Conservation (phyloP, 1,284 basidiomycete genomes). For the Moniliophthora roreri region DNA sequence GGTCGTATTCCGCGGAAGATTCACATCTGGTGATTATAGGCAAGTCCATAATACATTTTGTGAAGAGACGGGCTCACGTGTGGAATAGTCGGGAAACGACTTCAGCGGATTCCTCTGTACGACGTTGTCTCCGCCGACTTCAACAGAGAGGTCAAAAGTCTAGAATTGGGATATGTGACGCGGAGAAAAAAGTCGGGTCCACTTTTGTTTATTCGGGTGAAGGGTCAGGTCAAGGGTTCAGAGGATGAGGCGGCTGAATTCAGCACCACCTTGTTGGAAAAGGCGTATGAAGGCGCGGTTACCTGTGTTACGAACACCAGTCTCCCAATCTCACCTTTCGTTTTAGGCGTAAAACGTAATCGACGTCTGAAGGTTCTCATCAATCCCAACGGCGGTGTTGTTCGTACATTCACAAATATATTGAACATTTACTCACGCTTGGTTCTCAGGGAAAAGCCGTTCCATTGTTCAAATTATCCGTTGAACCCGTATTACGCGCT, state of each 20-base stretch:
- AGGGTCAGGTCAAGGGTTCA: neutral
- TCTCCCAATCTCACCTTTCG: too few species aligned
- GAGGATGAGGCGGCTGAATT: neutral
- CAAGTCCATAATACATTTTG: too few species aligned
- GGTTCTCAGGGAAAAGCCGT: conserved; percentile 67
- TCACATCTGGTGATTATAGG: too few species aligned
- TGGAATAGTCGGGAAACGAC: too few species aligned
- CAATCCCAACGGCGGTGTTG: conserved; percentile 84
- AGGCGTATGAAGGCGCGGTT: conserved; percentile 13
- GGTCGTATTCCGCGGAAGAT: too few species aligned
- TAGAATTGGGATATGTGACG: too few species aligned
- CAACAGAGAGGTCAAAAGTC: too few species aligned
- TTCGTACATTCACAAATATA: conserved; percentile 29
- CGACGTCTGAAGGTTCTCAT: conserved; percentile 70
- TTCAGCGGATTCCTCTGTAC: too few species aligned
- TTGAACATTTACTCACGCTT: neutral
- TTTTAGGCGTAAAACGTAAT: conserved; percentile 47
- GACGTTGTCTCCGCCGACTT: too few species aligned
- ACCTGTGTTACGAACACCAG: too few species aligned
- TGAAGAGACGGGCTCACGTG: too few species aligned
- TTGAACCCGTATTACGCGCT: conserved; percentile 80
- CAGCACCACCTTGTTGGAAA: neutral
- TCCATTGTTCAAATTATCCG: conserved; percentile 59
- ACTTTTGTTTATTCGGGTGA: neutral
- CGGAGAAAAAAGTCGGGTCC: too few species aligned